Percentiles rank a stretch among this genome's conserved stretches.
These are phyloP conservation scores for Candida boleticola DNA, from an alignment of 805 yeast genomes.

Conservation along the genomic window DNA sequence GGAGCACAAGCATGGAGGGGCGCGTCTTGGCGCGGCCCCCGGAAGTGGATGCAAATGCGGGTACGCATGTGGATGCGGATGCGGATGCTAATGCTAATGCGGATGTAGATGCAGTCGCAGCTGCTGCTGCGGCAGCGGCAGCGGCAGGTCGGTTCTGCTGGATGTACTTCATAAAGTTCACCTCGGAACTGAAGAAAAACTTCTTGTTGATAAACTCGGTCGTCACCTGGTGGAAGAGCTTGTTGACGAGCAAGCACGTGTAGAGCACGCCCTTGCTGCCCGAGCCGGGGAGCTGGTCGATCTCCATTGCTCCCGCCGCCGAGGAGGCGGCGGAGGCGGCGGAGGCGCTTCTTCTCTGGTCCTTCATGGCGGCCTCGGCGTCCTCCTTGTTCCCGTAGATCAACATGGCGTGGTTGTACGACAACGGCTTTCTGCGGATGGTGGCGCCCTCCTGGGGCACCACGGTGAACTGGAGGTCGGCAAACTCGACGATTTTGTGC, in stretches of 20 bases:
- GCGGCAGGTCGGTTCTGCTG: background rate
- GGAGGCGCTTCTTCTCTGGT: constrained; percentile 5
- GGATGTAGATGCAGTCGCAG: too few species aligned
- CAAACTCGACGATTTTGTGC: constrained; percentile 53
- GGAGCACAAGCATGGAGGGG: constrained; percentile 56
- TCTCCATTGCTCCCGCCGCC: constrained; percentile 1
- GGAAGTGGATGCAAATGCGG: background rate
- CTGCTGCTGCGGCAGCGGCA: background rate
- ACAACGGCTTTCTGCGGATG: constrained; percentile 64
- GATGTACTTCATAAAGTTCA: constrained; percentile 44
- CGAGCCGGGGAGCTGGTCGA: constrained; percentile 9
- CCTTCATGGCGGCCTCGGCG: constrained; percentile 47
- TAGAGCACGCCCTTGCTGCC: constrained; percentile 34
- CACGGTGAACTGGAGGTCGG: constrained; percentile 49
- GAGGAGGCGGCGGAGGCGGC: constrained; percentile 6
- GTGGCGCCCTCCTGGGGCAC: constrained; percentile 66
- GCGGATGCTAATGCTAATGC: background rate
- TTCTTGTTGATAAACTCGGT: constrained; percentile 53
- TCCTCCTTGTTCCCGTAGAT: constrained; percentile 54
- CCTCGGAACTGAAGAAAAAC: constrained; percentile 51
- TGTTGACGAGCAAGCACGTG: constrained; percentile 69
- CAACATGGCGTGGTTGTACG: constrained; percentile 64
- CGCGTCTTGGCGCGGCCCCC: constrained; percentile 13
- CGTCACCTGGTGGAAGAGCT: constrained; percentile 59
- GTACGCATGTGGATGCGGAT: constrained; percentile 16